Evolutionary conservation across 2,329 filamentous ascomycete genomes (phyloP).

Genomic region (Onygenales sp.): DNA sequence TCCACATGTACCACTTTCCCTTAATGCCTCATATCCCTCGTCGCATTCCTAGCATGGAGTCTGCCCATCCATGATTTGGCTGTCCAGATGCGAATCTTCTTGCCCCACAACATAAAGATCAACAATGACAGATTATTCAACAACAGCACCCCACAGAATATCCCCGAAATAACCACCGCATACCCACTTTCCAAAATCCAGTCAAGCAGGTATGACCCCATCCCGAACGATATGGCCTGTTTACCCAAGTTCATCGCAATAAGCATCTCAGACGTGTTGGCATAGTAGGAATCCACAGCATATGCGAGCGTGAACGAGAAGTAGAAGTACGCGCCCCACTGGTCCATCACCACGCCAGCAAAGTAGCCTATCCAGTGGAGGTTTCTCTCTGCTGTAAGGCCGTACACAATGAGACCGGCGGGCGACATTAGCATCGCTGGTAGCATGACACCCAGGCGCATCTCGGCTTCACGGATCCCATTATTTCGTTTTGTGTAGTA

Average conservation of each 20-base stretch:
- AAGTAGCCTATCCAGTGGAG: constrained; percentile 37
- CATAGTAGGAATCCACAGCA: constrained; percentile 50
- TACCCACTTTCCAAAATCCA: constrained; percentile 44
- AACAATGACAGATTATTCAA: constrained; percentile 41
- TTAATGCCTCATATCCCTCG: constrained; percentile 23
- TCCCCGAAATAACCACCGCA: constrained; percentile 42
- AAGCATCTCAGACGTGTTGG: constrained; percentile 54
- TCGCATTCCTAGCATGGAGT: constrained; percentile 31
- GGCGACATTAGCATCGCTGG: constrained; percentile 22
- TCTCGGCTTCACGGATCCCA: constrained; percentile 32
- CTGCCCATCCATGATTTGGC: constrained; percentile 39
- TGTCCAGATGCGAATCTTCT: constrained; percentile 40
- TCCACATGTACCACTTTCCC: background rate
- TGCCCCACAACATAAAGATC: constrained; percentile 44
- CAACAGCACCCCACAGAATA: constrained; percentile 40
- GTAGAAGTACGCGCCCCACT: constrained; percentile 45
- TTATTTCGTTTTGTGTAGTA: constrained; percentile 28
- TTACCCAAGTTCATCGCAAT: constrained; percentile 52
- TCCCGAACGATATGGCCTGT: constrained; percentile 46
- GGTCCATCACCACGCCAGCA: constrained; percentile 39
- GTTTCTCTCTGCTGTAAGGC: constrained; percentile 21
- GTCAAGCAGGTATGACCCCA: constrained; percentile 42
- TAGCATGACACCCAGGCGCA: constrained; percentile 28
- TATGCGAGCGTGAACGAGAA: constrained; percentile 53
- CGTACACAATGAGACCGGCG: constrained; percentile 23